phyloP scores from a whole-genome alignment of 208 protist species.

The Crithidia mellificae region DNA sequence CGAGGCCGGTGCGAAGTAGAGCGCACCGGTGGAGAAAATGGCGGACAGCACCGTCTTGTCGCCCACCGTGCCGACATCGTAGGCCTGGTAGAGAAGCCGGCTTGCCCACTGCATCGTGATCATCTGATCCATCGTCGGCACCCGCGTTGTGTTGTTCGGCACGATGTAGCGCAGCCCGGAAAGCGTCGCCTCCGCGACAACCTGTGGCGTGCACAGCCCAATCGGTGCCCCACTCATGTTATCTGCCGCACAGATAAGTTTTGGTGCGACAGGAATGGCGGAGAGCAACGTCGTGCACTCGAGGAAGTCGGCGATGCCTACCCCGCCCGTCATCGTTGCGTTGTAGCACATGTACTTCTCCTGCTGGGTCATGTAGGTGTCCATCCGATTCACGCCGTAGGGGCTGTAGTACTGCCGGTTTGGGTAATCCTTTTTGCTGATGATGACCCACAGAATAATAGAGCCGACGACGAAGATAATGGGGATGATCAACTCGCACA shows the following conservation, averaged over 20 bases:
- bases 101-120: constrained; percentile 55
- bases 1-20: constrained; percentile 55
- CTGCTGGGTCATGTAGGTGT: constrained; percentile 12
- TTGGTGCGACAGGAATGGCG: neutral
- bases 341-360: constrained; percentile 44
- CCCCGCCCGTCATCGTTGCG: constrained; percentile 23
- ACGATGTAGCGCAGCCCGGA: constrained; percentile 23
- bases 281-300: constrained; percentile 5
- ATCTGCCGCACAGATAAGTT: constrained; percentile 27
- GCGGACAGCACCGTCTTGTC: constrained; percentile 27
- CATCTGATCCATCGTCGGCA: constrained; percentile 52
- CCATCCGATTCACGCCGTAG: neutral
- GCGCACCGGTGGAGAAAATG: constrained; percentile 46
- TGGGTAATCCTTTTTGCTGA: constrained; percentile 29
- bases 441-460: constrained; percentile 56
- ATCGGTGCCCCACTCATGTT: constrained; percentile 26
- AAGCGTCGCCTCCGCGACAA: neutral
- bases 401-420: constrained; percentile 36
- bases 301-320: constrained; percentile 7
- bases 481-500: constrained; percentile 68
- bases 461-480: constrained; percentile 60
- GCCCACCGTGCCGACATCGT: constrained; percentile 19
- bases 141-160: constrained; percentile 23
- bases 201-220: constrained; percentile 31
- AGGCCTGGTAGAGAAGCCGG: constrained; percentile 35